Evolutionary conservation across 2,329 filamentous ascomycete species (phyloP).

Genomic region (Talaromyces pinophilus): DNA sequence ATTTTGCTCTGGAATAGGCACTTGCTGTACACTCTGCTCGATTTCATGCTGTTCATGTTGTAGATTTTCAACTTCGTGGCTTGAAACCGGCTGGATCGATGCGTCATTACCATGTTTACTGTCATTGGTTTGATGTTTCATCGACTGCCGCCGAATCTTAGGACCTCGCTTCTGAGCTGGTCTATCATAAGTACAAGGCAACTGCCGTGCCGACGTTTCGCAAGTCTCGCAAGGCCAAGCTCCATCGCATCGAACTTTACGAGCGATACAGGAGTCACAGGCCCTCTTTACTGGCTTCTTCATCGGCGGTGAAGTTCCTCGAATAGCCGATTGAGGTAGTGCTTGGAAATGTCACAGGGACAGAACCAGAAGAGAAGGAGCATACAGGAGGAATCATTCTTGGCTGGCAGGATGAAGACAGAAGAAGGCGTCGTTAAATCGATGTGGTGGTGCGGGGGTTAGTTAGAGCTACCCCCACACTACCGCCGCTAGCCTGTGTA

Average conservation of each 20-base stretch:
- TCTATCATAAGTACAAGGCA: slow-evolving; percentile 33
- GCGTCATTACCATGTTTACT: background rate
- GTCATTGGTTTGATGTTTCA: background rate
- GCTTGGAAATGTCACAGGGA: background rate
- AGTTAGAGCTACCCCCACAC: background rate
- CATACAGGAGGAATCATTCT: background rate
- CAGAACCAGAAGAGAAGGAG: background rate
- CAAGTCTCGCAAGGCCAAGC: slow-evolving; percentile 35
- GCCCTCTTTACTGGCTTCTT: slow-evolving; percentile 32
- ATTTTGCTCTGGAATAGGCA: background rate
- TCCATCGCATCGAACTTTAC: slow-evolving; percentile 36
- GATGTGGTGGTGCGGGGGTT: background rate
- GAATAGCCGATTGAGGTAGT: background rate
- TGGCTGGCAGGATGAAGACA: background rate
- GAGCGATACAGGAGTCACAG: slow-evolving; percentile 34
- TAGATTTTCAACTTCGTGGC: background rate
- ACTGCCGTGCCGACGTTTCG: slow-evolving; percentile 25
- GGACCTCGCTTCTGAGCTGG: slow-evolving; percentile 33
- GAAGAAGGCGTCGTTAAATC: background rate
- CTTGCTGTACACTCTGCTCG: background rate
- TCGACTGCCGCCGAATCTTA: slow-evolving; percentile 27
- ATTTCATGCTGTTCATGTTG: background rate
- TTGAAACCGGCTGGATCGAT: background rate
- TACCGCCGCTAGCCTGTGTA: background rate
- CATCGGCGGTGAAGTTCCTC: background rate